Evolutionary conservation across 139 green algal genomes (phyloP).

Genomic region (Tetradesmus lagerheimii): DNA sequence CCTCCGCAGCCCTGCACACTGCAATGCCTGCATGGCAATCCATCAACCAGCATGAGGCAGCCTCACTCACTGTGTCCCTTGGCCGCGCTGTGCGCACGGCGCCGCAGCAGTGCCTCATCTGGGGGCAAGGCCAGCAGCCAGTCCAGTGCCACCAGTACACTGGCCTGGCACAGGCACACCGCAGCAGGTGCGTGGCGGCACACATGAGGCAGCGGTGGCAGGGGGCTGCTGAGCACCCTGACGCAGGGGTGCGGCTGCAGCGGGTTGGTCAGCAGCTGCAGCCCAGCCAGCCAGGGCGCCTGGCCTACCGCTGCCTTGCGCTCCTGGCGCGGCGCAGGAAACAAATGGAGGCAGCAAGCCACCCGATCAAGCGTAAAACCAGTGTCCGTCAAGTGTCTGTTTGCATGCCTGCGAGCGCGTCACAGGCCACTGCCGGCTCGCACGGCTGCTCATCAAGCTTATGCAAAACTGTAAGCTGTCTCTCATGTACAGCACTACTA

Average conservation of each 20-base stretch:
- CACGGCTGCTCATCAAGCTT: too few relatives aligned
- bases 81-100: too few relatives aligned
- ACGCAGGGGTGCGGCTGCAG: background rate
- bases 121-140: background rate
- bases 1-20: too few relatives aligned
- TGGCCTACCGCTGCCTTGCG: background rate
- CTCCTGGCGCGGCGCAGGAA: background rate
- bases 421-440: too few relatives aligned
- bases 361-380: background rate
- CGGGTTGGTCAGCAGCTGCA: background rate
- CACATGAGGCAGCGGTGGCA: background rate
- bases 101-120: background rate
- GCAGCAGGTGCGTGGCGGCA: background rate
- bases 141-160: background rate
- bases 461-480: too few relatives aligned
- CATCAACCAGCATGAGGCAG: too few relatives aligned
- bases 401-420: too few relatives aligned
- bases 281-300: background rate
- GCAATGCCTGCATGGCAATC: too few relatives aligned
- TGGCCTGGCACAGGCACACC: background rate
- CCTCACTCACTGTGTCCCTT: background rate
- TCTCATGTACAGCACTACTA: background rate
- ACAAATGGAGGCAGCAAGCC: background rate
- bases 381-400: too few relatives aligned
- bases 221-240: background rate